Percentiles rank a stretch among this genome's conserved stretches.
Evolutionary conservation across 75 land plant species (phyloP).

Genomic region (Selaginella tamariscina): DNA sequence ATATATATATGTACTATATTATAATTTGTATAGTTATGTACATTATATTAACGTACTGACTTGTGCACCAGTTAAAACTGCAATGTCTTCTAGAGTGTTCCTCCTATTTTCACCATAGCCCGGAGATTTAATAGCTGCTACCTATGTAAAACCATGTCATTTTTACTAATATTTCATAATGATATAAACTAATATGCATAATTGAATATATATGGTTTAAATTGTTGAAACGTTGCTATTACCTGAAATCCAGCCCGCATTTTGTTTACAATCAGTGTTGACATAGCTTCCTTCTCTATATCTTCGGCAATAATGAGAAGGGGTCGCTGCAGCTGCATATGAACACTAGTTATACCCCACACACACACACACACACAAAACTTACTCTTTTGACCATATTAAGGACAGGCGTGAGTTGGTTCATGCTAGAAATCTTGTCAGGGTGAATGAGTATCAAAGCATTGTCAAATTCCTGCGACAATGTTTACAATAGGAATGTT

Average conservation of each 20-base stretch:
- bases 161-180: neutral
- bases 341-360: too few relatives aligned
- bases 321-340: neutral
- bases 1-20: too few relatives aligned
- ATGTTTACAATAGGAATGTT: too few relatives aligned
- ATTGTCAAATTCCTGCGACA: neutral
- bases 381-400: neutral
- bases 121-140: neutral
- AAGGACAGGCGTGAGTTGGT: neutral
- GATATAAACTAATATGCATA: neutral
- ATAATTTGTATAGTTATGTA: neutral
- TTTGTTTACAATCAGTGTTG: slow-evolving; percentile 5
- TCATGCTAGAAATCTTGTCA: neutral
- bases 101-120: neutral
- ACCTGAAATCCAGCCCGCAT: slow-evolving; percentile 11
- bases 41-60: too few relatives aligned
- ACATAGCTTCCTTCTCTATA: slow-evolving; percentile 2
- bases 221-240: neutral
- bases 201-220: neutral
- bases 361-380: too few relatives aligned
- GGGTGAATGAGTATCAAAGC: neutral
- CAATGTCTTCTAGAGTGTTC: neutral
- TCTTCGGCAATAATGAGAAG: slow-evolving; percentile 12
- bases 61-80: neutral
- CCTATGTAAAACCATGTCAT: neutral